Conservation (phyloP, 768 basidiomycete genomes). For the Candolleomyces aberdarensis region DNA sequence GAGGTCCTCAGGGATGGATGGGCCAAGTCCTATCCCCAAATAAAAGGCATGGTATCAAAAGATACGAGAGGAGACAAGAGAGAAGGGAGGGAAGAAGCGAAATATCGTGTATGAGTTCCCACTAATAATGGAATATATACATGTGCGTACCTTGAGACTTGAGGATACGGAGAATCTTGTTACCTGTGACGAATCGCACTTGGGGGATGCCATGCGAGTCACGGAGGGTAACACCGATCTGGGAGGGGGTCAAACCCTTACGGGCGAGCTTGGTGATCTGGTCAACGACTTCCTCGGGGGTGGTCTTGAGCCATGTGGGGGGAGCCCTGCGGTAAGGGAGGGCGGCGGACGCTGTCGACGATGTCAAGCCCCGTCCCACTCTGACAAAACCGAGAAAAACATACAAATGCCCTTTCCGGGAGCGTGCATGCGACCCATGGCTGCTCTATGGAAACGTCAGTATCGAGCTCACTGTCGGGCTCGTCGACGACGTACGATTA, state of each 20-base stretch:
- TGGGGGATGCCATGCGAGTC: slow-evolving; percentile 98
- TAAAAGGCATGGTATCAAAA: slow-evolving; percentile 39
- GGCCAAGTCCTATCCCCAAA: slow-evolving; percentile 86
- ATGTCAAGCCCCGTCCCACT: not conserved
- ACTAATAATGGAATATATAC: not conserved
- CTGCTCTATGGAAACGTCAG: slow-evolving; percentile 31
- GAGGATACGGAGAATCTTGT: slow-evolving; percentile 98
- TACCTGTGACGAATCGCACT: slow-evolving; percentile 97
- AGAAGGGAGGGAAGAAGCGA: slow-evolving; percentile 13
- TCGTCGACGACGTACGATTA: slow-evolving; percentile 19
- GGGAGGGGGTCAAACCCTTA: slow-evolving; percentile 96
- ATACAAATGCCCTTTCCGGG: slow-evolving; percentile 99
- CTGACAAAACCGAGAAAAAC: slow-evolving; percentile 29
- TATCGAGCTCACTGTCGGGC: not conserved
- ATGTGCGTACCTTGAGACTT: slow-evolving; percentile 79
- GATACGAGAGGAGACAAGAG: slow-evolving; percentile 11
- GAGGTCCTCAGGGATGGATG: slow-evolving; percentile 97
- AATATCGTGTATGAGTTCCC: slow-evolving; percentile 24
- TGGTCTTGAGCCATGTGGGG: slow-evolving; percentile 95
- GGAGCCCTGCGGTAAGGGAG: slow-evolving; percentile 96
- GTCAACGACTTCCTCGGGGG: slow-evolving; percentile 91
- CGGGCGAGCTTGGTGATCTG: slow-evolving; percentile 97
- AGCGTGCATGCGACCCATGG: slow-evolving; percentile 99
- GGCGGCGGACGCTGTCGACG: slow-evolving; percentile 75
- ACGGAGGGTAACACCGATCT: slow-evolving; percentile 97